Conservation (phyloP, 2,329 filamentous ascomycete species). For the Fusarium sp. region DNA sequence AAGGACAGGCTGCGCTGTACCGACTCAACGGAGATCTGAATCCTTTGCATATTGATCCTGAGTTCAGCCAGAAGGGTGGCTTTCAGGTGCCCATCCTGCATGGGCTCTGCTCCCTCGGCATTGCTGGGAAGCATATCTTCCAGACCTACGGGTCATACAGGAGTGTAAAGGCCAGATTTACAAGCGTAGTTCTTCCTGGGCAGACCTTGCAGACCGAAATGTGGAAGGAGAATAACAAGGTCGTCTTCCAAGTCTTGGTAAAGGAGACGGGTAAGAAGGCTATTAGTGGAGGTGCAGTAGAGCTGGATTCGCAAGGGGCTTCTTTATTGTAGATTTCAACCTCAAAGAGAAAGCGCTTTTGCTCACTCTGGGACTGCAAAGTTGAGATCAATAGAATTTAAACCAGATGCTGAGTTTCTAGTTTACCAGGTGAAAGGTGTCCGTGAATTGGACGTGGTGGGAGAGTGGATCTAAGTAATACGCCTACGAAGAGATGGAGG, state of each 20-base stretch:
- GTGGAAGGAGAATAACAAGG: slow-evolving; percentile 86
- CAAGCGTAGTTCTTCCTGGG: slow-evolving; percentile 84
- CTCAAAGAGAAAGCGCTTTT: slow-evolving; percentile 47
- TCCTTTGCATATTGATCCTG: slow-evolving; percentile 94
- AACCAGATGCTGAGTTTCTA: too few species aligned
- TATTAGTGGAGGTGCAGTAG: slow-evolving; percentile 83
- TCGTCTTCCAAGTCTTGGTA: slow-evolving; percentile 88
- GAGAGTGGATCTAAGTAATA: too few species aligned
- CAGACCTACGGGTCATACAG: slow-evolving; percentile 84
- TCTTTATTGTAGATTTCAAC: slow-evolving; percentile 46
- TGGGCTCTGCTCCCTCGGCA: slow-evolving; percentile 95
- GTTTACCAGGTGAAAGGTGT: too few species aligned
- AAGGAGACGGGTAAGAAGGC: slow-evolving; percentile 93
- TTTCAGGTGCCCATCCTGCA: slow-evolving; percentile 96
- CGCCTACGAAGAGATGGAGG: too few species aligned
- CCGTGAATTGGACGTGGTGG: too few species aligned
- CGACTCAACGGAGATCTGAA: slow-evolving; percentile 84
- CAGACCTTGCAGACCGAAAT: slow-evolving; percentile 94
- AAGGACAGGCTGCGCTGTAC: slow-evolving; percentile 94
- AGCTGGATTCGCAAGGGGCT: slow-evolving; percentile 61
- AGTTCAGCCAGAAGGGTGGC: slow-evolving; percentile 93
- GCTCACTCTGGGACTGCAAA: too few species aligned
- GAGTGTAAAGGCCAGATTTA: slow-evolving; percentile 94
- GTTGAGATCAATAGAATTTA: too few species aligned
- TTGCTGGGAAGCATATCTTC: slow-evolving; percentile 90